A percentile compares a stretch with the other conserved stretches of the same genome.
phyloP scores from a whole-genome alignment of 2,329 filamentous ascomycete genomes.

The Colletotrichum tropicale region DNA sequence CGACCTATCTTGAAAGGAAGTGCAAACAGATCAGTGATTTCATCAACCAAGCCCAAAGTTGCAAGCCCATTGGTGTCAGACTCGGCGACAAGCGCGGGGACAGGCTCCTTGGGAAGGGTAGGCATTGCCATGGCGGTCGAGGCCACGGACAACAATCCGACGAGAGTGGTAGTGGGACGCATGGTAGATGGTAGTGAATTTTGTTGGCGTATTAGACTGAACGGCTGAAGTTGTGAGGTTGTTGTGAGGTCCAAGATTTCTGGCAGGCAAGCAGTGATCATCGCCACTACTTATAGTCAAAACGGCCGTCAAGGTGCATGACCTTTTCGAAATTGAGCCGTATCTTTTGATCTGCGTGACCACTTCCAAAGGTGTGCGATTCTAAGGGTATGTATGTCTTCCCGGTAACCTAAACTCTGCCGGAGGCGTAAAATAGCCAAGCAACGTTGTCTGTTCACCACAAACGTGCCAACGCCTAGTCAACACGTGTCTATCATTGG shows the following conservation, averaged over 20 bases:
- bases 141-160: neutral
- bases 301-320: neutral
- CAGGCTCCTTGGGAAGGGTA: neutral
- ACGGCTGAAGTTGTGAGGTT: neutral
- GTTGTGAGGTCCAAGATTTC: neutral
- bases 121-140: neutral
- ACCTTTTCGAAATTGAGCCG: neutral
- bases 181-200: neutral
- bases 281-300: neutral
- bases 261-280: neutral
- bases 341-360: neutral
- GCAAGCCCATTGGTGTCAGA: neutral
- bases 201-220: neutral
- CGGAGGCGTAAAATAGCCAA: neutral
- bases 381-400: neutral
- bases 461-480: neutral
- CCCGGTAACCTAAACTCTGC: neutral
- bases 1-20: no score
- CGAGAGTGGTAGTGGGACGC: neutral
- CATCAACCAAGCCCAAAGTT: no score
- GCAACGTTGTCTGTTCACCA: neutral
- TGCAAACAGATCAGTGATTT: no score
- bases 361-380: neutral
- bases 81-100: neutral
- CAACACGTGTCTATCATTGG: neutral